These are phyloP conservation scores for Jacaranda copaia DNA, from an alignment of 257 asterid genomes.

Conservation along the genomic window DNA sequence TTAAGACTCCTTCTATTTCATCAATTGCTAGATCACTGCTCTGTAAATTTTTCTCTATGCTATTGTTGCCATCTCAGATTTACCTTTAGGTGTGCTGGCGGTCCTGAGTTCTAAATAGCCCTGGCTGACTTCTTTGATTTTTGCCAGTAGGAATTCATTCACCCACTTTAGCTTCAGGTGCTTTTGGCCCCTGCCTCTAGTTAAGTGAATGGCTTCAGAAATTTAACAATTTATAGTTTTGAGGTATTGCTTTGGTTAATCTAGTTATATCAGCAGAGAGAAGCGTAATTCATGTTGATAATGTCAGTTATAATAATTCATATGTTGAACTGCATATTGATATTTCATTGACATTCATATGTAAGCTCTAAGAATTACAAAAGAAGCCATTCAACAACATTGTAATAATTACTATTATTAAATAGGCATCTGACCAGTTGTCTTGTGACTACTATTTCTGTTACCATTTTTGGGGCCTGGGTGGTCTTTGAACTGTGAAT, in stretches of 20 bases:
- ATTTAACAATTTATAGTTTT: slow-evolving; percentile 6
- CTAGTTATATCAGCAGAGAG: slow-evolving; percentile 20
- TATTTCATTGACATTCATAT: slow-evolving; percentile 21
- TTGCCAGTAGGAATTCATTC: neutral
- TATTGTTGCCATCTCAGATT: slow-evolving; percentile 26
- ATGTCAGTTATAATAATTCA: neutral
- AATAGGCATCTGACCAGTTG: slow-evolving; percentile 18
- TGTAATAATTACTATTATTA: neutral
- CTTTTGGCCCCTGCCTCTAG: no score
- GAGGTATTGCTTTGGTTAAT: neutral
- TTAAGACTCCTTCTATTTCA: slow-evolving; percentile 29
- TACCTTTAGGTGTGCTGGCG: neutral
- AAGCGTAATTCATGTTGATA: slow-evolving; percentile 8
- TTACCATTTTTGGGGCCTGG: neutral
- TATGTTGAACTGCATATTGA: slow-evolving; percentile 6
- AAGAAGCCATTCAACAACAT: neutral
- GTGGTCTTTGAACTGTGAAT: slow-evolving; percentile 27
- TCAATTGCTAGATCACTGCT: slow-evolving; percentile 5
- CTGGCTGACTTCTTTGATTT: slow-evolving; percentile 32
- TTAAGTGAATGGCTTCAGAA: neutral
- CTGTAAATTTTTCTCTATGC: slow-evolving; percentile 11
- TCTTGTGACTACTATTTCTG: slow-evolving; percentile 21
- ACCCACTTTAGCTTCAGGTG: no score
- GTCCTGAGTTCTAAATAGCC: slow-evolving; percentile 28
- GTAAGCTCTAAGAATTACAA: slow-evolving; percentile 4